phyloP scores from a whole-genome alignment of 345 rosid genomes.

The Heritiera fomes region DNA sequence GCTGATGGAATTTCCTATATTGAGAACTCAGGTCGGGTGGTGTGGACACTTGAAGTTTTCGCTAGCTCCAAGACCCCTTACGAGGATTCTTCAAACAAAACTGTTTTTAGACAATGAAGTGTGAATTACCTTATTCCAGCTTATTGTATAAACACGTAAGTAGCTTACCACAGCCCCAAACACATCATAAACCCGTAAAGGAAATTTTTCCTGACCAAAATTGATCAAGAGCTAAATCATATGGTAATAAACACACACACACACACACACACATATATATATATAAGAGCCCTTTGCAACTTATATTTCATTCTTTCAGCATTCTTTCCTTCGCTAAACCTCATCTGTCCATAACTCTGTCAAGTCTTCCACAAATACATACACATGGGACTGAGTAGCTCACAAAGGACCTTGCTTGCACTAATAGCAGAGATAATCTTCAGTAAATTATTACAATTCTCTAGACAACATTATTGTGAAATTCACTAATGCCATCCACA shows the following conservation, averaged over 20 bases:
- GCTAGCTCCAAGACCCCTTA: background rate
- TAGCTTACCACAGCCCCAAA: background rate
- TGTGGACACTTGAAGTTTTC: slow-evolving; percentile 1
- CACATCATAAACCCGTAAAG: background rate
- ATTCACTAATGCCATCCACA: background rate
- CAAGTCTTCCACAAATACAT: background rate
- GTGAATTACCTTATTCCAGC: background rate
- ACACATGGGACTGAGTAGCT: background rate
- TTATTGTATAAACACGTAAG: background rate
- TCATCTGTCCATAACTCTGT: background rate
- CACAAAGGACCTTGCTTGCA: background rate
- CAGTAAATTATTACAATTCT: background rate
- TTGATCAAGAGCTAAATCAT: background rate
- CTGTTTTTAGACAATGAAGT: background rate
- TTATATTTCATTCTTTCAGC: background rate
- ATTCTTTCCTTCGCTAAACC: background rate
- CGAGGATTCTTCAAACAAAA: background rate
- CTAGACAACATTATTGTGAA: background rate
- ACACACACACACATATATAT: too few relatives aligned
- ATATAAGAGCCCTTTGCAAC: background rate
- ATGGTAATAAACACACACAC: background rate
- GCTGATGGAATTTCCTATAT: background rate
- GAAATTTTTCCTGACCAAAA: background rate
- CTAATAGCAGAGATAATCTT: background rate
- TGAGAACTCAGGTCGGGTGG: background rate